A percentile compares a stretch with the other conserved stretches of the same genome.
These are phyloP conservation scores for Amanita jacksonii DNA, from an alignment of 768 basidiomycete species.

Conservation along the genomic window DNA sequence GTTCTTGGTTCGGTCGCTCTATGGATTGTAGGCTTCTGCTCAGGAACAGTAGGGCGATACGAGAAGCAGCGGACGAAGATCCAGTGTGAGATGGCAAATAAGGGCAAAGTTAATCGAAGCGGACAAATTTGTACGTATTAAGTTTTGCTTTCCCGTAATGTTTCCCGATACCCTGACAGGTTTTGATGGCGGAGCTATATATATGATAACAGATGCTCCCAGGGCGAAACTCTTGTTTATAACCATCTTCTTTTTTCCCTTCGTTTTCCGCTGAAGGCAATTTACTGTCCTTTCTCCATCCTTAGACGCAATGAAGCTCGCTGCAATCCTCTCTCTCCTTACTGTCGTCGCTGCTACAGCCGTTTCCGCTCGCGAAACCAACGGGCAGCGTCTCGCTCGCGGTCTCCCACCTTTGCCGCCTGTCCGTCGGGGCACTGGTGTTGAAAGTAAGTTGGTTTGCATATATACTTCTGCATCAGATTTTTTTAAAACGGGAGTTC, in stretches of 20 bases:
- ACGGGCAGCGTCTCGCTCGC: conserved; percentile 43
- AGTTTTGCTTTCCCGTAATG: conserved; percentile 13
- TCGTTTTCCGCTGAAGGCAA: conserved; percentile 1
- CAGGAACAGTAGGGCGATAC: too few species aligned
- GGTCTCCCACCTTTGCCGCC: conserved; percentile 43
- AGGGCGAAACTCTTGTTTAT: not conserved
- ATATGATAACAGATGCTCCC: not conserved
- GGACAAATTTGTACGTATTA: too few species aligned
- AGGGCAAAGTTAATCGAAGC: too few species aligned
- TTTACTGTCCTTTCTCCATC: conserved; percentile 8
- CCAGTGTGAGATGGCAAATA: too few species aligned
- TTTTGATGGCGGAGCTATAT: not conserved
- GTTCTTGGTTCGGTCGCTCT: too few species aligned
- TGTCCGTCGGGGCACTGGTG: conserved; percentile 25
- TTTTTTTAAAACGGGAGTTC: not conserved
- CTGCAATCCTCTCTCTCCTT: conserved; percentile 28
- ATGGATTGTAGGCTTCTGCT: too few species aligned
- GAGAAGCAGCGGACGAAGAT: too few species aligned
- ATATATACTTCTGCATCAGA: not conserved
- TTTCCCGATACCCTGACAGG: not conserved
- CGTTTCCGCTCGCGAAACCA: conserved; percentile 32
- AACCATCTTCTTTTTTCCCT: not conserved
- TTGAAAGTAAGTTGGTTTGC: conserved; percentile 19
- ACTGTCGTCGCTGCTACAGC: conserved; percentile 27
- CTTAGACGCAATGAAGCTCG: conserved; percentile 30